These are phyloP conservation scores for Tulasnella sp. DNA, from an alignment of 768 basidiomycete genomes.

Conservation along the genomic window DNA sequence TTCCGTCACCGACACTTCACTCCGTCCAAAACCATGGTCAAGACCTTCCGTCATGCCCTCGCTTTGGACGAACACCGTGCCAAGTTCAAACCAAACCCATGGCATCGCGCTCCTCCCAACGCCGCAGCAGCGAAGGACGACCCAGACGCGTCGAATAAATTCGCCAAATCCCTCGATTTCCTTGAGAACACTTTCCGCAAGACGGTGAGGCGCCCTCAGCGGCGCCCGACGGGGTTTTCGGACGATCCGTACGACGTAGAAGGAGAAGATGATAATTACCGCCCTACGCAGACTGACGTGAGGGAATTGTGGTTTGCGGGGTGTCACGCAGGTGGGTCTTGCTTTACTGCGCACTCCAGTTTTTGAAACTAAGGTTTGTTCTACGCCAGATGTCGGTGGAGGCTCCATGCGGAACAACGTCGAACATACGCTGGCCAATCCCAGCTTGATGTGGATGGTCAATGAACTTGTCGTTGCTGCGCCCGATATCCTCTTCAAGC, in stretches of 20 bases:
- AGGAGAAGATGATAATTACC: background rate
- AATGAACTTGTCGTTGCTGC: slow-evolving; percentile 43
- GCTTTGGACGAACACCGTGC: slow-evolving; percentile 16
- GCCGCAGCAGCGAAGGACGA: background rate
- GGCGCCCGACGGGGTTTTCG: too few relatives aligned
- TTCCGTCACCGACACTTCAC: slow-evolving; percentile 21
- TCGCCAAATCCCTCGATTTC: too few relatives aligned
- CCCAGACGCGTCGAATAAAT: too few relatives aligned
- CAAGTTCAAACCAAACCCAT: slow-evolving; percentile 2
- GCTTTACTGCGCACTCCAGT: background rate
- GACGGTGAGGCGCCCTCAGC: too few relatives aligned
- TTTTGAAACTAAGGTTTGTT: too few relatives aligned
- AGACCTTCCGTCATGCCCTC: slow-evolving; percentile 21
- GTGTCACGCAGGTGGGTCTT: slow-evolving; percentile 15
- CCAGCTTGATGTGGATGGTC: slow-evolving; percentile 67
- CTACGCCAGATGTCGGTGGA: slow-evolving; percentile 73
- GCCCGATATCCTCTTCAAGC: slow-evolving; percentile 43
- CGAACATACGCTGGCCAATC: slow-evolving; percentile 41
- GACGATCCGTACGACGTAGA: background rate
- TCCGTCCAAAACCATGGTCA: slow-evolving; percentile 14
- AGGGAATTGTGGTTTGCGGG: slow-evolving; percentile 64
- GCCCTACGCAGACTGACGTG: slow-evolving; percentile 39
- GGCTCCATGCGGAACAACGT: slow-evolving; percentile 40
- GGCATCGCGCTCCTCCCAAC: background rate
- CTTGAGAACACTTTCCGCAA: too few relatives aligned